A percentile compares a stretch with the other conserved stretches of the same genome.
These are phyloP conservation scores for Mollisia scopiformis DNA, from an alignment of 2,329 filamentous ascomycete genomes.

Conservation along the genomic window DNA sequence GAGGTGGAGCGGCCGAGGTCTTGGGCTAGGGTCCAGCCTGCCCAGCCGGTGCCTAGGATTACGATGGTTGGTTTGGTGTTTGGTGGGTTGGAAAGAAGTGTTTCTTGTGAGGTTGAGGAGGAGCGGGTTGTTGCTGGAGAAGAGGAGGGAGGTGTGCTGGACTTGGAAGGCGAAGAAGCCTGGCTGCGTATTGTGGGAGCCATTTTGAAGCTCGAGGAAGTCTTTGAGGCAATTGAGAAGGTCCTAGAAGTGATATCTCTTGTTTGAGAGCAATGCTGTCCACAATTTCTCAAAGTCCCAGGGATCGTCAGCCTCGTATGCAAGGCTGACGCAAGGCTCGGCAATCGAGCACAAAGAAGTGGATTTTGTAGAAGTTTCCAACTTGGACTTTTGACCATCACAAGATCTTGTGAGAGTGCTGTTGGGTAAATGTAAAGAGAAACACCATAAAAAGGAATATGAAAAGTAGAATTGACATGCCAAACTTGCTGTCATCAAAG, in stretches of 20 bases:
- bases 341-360: background rate
- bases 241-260: background rate
- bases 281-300: background rate
- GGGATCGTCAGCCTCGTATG: constrained; percentile 2
- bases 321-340: constrained; percentile 7
- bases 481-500: background rate
- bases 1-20: constrained; percentile 35
- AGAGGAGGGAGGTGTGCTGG: background rate
- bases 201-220: background rate
- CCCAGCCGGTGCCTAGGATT: constrained; percentile 45
- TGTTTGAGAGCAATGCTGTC: background rate
- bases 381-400: constrained; percentile 7
- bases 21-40: constrained; percentile 37
- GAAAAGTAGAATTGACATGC: background rate
- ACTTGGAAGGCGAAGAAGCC: background rate
- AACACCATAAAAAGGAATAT: background rate
- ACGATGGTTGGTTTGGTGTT: constrained; percentile 15
- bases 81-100: background rate
- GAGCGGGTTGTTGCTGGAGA: background rate
- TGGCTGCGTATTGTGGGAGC: background rate
- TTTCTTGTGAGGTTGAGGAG: background rate
- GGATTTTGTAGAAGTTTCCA: background rate
- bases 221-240: background rate
- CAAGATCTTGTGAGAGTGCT: background rate
- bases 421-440: background rate